These are phyloP conservation scores for Crucibulum laeve DNA, from an alignment of 768 basidiomycete species.

Conservation along the genomic window DNA sequence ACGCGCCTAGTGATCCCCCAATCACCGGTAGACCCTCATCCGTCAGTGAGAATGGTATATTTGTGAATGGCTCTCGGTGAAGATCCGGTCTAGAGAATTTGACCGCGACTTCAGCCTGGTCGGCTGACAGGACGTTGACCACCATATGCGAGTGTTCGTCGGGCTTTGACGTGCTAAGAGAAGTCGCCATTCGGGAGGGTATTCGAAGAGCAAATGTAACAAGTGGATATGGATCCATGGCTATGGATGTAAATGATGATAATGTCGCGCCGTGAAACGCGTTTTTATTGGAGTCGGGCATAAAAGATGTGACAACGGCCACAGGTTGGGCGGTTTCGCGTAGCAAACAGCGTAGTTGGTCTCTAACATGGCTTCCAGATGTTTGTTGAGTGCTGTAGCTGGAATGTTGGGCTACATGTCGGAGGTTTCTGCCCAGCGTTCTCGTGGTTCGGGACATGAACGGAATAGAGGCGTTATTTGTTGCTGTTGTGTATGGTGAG, in stretches of 20 bases:
- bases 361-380: background rate
- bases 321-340: constrained; percentile 82
- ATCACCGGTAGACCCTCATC: constrained; percentile 58
- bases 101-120: constrained; percentile 58
- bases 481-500: background rate
- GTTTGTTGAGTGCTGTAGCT: background rate
- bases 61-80: constrained; percentile 53
- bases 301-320: constrained; percentile 73
- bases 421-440: background rate
- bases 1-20: constrained; percentile 57
- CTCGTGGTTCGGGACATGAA: constrained; percentile 5
- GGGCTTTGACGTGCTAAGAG: constrained; percentile 31
- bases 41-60: constrained; percentile 34
- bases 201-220: constrained; percentile 87
- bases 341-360: constrained; percentile 52
- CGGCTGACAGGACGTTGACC: constrained; percentile 74
- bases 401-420: background rate
- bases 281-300: constrained; percentile 27
- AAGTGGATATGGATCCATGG: constrained; percentile 84
- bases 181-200: constrained; percentile 81
- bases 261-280: constrained; percentile 86
- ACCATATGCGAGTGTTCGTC: constrained; percentile 51
- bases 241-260: constrained; percentile 89
- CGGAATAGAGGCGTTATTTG: background rate
- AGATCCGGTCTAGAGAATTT: constrained; percentile 73